Base-by-base conservation (phyloP, 805 yeast genomes). In the Spencermartinsiella europaea region DNA sequence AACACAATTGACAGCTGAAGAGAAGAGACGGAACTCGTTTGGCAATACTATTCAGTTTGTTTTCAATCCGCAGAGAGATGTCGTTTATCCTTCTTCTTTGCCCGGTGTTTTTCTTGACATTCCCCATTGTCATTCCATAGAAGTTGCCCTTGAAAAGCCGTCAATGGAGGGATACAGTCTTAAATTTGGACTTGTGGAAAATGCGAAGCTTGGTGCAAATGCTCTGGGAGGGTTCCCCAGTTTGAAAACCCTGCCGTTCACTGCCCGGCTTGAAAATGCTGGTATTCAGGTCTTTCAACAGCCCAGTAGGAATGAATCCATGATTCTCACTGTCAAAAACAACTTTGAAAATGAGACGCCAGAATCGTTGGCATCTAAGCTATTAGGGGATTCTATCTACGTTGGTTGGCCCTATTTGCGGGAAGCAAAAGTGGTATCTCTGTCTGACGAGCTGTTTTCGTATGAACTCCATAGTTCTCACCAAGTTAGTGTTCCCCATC, bases 201-300 rank as follows among this genome's bases (percentile, higher is more conserved):
- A 84, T 45, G 93, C 88, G 5, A 71, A 74, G 45, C 65, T 74
- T 1, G 97, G 98, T 35, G 68, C 68, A n/a, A 75, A 81, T 2
- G 70, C 85, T 47, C 67, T 85, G 45, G 95, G 96, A 7, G 96
- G 98, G 1, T 93, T 93, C 75, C 98, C 99, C 43, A 72, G 91
- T 12, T 72, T 93, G 59, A 66, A 77, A 40, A 79, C 95, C 0
- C 65, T 93, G 38, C 83, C 88, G 4, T 83, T 80, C 59, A 62
- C 69, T 0, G 64, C 72, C 3, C 31, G 43, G 21, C 64, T 90
- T 53, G 74, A 73, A 38, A 69, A 73, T 50, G 83, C 80, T 49
- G 85, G 81, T 51, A 81, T 88, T 10, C 68, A 75, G 48, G 84
- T 93, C 2, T 93, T 93, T 69, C 88, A 89, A 58, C 83, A 78